These are phyloP conservation scores for Globisporangium okanoganense DNA, from an alignment of 352 stramenopile species.

Conservation along the genomic window DNA sequence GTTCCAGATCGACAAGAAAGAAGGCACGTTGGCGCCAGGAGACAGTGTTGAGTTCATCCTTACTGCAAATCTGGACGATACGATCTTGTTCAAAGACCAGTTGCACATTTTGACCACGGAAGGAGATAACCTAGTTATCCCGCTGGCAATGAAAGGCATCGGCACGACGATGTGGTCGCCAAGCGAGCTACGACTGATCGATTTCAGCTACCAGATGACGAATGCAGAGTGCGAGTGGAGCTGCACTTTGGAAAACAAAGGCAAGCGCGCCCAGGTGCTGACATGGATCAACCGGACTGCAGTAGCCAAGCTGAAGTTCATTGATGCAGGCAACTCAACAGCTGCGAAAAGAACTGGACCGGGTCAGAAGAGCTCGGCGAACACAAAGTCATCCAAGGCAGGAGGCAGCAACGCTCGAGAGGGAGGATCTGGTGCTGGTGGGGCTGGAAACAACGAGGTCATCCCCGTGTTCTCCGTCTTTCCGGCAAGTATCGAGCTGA, in stretches of 20 bases:
- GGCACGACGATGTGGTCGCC: constrained; percentile 93
- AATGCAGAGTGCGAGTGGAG: constrained; percentile 85
- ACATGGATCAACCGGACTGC: constrained; percentile 90
- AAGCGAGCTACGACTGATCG: constrained; percentile 85
- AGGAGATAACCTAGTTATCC: constrained; percentile 88
- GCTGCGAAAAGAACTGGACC: constrained; percentile 7
- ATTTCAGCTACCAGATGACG: constrained; percentile 93
- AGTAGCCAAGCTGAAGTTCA: constrained; percentile 27
- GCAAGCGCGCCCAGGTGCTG: constrained; percentile 88
- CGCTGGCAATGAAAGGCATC: constrained; percentile 87
- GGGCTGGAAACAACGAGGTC: constrained; percentile 20
- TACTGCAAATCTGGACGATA: constrained; percentile 93
- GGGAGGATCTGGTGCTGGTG: neutral
- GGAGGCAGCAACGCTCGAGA: constrained; percentile 4
- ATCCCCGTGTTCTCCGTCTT: constrained; percentile 88
- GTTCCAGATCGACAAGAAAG: constrained; percentile 89
- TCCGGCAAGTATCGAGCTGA: constrained; percentile 89
- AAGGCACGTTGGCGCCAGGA: constrained; percentile 80
- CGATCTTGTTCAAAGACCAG: constrained; percentile 89
- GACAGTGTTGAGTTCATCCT: constrained; percentile 75
- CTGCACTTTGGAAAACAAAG: constrained; percentile 95
- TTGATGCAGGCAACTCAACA: constrained; percentile 9
- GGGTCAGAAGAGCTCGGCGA: constrained; percentile 25
- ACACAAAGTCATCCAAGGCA: constrained; percentile 10
- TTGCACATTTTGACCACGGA: constrained; percentile 92